Conservation (phyloP, 2,329 filamentous ascomycete species). For the Fusarium sp. region DNA sequence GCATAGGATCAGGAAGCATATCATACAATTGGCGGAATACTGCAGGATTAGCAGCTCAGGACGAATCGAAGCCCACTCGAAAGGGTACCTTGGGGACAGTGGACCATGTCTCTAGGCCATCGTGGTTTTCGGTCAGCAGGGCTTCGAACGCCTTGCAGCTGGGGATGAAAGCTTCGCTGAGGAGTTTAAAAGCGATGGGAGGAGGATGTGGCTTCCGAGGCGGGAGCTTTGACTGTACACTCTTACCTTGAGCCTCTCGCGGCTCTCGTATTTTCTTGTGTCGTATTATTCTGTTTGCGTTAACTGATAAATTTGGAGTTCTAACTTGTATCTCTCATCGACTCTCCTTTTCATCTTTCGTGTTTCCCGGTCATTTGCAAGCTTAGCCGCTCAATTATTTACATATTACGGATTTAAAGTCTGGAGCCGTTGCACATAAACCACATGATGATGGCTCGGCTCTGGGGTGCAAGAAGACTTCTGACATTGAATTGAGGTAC, state of each 20-base stretch:
- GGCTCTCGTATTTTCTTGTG: conserved; percentile 37
- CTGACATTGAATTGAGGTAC: too few species aligned
- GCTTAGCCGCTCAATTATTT: background rate
- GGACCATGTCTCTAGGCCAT: background rate
- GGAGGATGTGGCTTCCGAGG: conserved; percentile 18
- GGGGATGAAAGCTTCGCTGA: conserved; percentile 1
- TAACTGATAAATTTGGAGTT: conserved; percentile 37
- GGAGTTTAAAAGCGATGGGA: conserved; percentile 26
- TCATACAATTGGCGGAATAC: conserved; percentile 8
- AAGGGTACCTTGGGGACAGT: background rate
- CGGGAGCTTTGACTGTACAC: conserved; percentile 39
- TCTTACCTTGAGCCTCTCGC: conserved; percentile 31
- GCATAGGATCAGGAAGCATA: conserved; percentile 30
- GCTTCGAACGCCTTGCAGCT: background rate
- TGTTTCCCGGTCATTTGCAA: background rate
- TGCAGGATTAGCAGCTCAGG: conserved; percentile 15
- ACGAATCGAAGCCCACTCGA: background rate
- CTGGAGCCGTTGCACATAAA: background rate
- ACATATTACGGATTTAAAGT: background rate
- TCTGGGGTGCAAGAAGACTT: too few species aligned
- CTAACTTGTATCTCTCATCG: conserved; percentile 12
- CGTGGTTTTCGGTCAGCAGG: background rate
- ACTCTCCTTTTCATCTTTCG: background rate
- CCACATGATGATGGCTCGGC: background rate
- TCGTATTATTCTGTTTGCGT: conserved; percentile 30